Evolutionary conservation across 345 rosid species (phyloP).

Genomic region (Citrus reticulata): DNA sequence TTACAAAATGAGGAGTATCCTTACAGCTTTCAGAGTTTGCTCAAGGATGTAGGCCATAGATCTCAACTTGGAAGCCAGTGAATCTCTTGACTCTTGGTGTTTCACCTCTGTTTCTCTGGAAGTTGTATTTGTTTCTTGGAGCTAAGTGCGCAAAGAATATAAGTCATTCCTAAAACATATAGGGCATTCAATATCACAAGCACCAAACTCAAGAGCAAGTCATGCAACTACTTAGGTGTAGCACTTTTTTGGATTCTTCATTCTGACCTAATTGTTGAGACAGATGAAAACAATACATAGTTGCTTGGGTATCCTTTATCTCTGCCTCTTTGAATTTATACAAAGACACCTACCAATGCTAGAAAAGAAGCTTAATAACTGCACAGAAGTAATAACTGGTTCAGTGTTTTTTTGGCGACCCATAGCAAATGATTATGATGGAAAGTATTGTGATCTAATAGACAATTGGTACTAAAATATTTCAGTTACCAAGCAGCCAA

Average conservation of each 20-base stretch:
- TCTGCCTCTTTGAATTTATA: background rate
- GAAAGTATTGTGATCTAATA: no score
- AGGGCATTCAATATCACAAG: background rate
- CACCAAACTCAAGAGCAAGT: background rate
- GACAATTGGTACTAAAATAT: no score
- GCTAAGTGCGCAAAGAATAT: constrained; percentile 25
- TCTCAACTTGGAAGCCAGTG: constrained; percentile 60
- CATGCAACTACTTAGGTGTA: background rate
- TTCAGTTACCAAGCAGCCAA: no score
- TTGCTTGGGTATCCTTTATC: background rate
- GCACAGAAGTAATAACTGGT: background rate
- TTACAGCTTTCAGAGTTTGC: constrained; percentile 46
- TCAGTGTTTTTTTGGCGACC: background rate
- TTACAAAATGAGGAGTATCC: constrained; percentile 9
- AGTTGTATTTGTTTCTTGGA: constrained; percentile 46
- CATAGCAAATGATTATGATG: no score
- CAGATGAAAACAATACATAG: background rate
- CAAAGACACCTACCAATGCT: background rate
- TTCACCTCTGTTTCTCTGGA: constrained; percentile 58
- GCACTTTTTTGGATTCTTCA: no score
- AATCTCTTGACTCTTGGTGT: constrained; percentile 59
- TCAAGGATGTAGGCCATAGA: constrained; percentile 55
- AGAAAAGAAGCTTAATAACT: background rate
- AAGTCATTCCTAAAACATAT: background rate
- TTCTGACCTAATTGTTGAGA: background rate